Conservation (phyloP, 495 filamentous ascomycete genomes). For the Xylaria castorea region DNA sequence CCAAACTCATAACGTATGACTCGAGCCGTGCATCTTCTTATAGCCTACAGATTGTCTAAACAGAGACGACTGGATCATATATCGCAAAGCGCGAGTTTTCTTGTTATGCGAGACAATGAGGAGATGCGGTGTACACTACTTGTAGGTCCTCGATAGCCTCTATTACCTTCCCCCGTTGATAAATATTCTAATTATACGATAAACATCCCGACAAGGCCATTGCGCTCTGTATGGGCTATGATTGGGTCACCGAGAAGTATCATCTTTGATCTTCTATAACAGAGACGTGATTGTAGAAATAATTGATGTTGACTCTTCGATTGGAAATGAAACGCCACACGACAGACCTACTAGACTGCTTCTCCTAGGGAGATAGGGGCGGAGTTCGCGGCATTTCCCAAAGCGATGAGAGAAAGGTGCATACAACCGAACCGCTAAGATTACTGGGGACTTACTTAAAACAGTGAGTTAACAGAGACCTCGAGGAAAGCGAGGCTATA, state of each 20-base stretch:
- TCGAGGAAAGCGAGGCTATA: neutral
- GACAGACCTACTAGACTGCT: constrained; percentile 30
- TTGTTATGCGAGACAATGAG: neutral
- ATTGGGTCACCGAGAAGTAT: constrained; percentile 31
- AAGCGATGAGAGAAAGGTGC: constrained; percentile 30
- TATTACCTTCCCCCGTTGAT: neutral
- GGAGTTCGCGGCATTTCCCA: constrained; percentile 37
- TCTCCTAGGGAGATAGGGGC: constrained; percentile 34
- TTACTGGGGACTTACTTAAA: constrained; percentile 7
- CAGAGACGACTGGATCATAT: constrained; percentile 28
- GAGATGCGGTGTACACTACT: constrained; percentile 20
- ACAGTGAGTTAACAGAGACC: neutral
- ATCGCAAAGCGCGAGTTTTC: constrained; percentile 19
- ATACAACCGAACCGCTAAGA: constrained; percentile 7
- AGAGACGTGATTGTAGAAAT: too few species aligned
- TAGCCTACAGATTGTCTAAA: constrained; percentile 39
- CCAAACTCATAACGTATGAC: constrained; percentile 34
- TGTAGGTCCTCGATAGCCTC: constrained; percentile 1
- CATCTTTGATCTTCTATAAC: neutral
- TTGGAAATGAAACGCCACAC: constrained; percentile 11
- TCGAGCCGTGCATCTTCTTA: constrained; percentile 34
- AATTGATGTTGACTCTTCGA: neutral
- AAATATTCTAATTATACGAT: constrained; percentile 39
- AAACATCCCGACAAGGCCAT: constrained; percentile 30
- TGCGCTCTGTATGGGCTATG: constrained; percentile 38